Base-by-base conservation (phyloP, 495 filamentous ascomycete species). In the Neurospora hispaniola region DNA sequence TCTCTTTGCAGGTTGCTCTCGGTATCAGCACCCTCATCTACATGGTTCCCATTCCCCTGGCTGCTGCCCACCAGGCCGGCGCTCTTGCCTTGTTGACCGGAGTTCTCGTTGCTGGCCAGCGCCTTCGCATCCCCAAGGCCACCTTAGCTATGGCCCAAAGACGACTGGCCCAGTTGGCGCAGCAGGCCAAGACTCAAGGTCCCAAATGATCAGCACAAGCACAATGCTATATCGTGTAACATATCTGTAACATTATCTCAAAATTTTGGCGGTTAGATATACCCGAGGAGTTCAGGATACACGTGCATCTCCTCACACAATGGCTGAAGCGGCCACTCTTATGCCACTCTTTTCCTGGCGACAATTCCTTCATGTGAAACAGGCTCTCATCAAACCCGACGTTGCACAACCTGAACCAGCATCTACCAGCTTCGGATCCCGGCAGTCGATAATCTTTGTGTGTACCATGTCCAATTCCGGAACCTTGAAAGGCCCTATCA, bases 31-130 rank as follows among this genome's bases (percentile, higher is more conserved):
- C 96, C 7, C 85, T 99, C 70, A 88, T 97, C 72, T 97, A 98
- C 83, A 89, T 98, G 69, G 94, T 98, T 11, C 96, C 96, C 6
- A 91, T 90, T 16, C 91, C 91, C 42, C 82, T 99, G 23, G 96
- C 96, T 10, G 94, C 96, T 10, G 89, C 92, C 48, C 96, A 99
- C 80, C 96, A 99, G 84, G 96, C 96, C 2, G 96, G 96, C 14
- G 91, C 89, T 70, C 82, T 99, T 74, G 93, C 93, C 42, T 82
- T 99, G 39, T 82, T 99, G 71, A 96, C 93, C 0, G 93, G 93
- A 59, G 89, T 89, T 1, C 80, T 97, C 40, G 87, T 98, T 3
- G 81, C 97, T 35, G 94, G 92, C 14, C 85, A 85, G 7, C 80
- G 87, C n/a, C 74, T 87, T 42, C 84, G 84, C 62, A 75, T 87